Base-by-base conservation (phyloP, 176 grass and related monocot genomes). In the Microstegium vimineum region DNA sequence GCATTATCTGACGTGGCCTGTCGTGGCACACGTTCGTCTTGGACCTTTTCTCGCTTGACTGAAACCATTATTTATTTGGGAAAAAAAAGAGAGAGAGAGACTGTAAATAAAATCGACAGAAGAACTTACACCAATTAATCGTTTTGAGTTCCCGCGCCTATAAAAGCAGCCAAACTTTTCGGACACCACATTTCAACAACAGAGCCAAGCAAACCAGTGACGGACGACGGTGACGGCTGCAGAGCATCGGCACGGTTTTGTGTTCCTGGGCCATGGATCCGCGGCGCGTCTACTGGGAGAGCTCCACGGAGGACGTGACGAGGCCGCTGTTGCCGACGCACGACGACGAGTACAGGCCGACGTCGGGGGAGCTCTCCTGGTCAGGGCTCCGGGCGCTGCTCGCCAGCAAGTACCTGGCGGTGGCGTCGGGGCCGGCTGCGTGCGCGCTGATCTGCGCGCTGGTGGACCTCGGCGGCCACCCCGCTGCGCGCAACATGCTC, bases 401-500 rank as follows among this genome's bases (percentile, higher is more conserved):
- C 17, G 74, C 71, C 40, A 83, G 56, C 66, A 95, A 63, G 76
- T 93, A 91, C 79, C 47, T 84, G 15, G 25, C 64, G 20, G 68
- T 98, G 11, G 80, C 82, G 52, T 92, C 84, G 11, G 96, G 96
- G 0, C 96, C 96, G 22, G 2, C 33, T 16, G 87, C 87, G 70
- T 88, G 90, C 78, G 70, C 56, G 84, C 47, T 86, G 10, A 80
- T 95, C 46, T 88, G 82, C 62, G 35, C 77, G 13, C 52, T 83
- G 5, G 82, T 78, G 4, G 84, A 97, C 68, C 83, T 93, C 71
- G 80, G 86, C 66, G 89, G 66, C 9, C 81, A 49, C 56, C 30
- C 34, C 11, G 47, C 76, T 15, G 87, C 86, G 45, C 86, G 96
- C 42, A 98, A 95, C 90, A 98, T 98, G 96, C 87, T 97, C 7